These are phyloP conservation scores for Xylaria palmicola DNA, from an alignment of 495 filamentous ascomycete genomes.

Conservation along the genomic window DNA sequence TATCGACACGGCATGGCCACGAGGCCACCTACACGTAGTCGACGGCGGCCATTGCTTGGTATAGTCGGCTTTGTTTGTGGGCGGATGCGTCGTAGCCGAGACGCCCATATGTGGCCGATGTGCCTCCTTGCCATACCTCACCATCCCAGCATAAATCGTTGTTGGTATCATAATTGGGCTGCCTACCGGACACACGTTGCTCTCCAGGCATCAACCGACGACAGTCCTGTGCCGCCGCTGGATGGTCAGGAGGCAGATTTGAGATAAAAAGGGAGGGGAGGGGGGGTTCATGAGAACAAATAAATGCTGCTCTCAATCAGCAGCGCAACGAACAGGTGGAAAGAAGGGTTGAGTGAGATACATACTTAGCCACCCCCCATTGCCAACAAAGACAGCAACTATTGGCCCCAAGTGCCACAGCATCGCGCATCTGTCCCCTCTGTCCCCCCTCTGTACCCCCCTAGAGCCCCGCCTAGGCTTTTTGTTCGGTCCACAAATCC, in stretches of 20 bases:
- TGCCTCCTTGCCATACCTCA: too few relatives aligned
- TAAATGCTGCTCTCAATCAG: too few relatives aligned
- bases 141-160: not conserved
- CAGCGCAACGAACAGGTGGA: too few relatives aligned
- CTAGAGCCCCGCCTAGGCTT: slow-evolving; percentile 31
- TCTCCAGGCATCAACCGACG: not conserved
- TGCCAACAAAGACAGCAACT: slow-evolving; percentile 12
- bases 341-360: not conserved
- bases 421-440: not conserved
- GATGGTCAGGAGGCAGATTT: not conserved
- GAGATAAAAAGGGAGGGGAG: not conserved
- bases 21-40: slow-evolving; percentile 3
- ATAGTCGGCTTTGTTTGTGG: slow-evolving; percentile 1
- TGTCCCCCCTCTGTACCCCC: not conserved
- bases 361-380: too few relatives aligned
- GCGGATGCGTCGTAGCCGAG: not conserved
- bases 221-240: not conserved
- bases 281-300: not conserved
- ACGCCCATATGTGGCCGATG: not conserved
- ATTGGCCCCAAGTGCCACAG: not conserved
- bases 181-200: not conserved
- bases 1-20: too few relatives aligned
- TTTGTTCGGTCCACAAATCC: slow-evolving; percentile 36
- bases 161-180: not conserved
- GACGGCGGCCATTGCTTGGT: not conserved